Base-by-base conservation (phyloP, 2,329 filamentous ascomycete species). In the Orbilia brochopaga region DNA sequence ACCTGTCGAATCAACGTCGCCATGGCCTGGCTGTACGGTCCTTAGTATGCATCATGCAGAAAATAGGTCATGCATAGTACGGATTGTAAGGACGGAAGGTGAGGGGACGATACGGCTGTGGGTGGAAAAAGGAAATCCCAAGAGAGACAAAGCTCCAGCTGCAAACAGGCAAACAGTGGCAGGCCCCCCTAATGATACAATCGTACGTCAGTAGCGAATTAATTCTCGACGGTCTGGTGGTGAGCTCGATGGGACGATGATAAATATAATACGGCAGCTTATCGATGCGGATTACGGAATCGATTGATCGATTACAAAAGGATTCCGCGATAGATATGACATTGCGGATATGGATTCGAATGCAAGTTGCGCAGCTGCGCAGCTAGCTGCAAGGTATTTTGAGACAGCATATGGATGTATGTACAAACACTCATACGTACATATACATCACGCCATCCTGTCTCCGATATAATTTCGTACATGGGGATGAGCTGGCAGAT, bases 381-480 rank as follows among this genome's bases (percentile, higher is more conserved):
- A 5, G 6, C 7, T 13, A 7, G 32, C 37, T 15, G 37, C 37
- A 42, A 17, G 37, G 11, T 17, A 42, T 42, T 48, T 48, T 48
- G 44, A 48, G 44, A 48, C 44, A 21, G 57, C 57, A 27, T 61
- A 61, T 52, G 17, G 32, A 48, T 30, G 21, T 53, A 30, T 51
- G 50, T 42, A 52, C 53, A 53, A 63, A 27, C 58, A 63, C 62
- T n/a, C n/a, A n/a, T n/a, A 52, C 24, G 57, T 69, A 70, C 56
- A 66, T 52, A 61, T 56, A 52, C 54, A 70, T 70, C 66, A 70
- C 66, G 66, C 66, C 66, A 70, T 70, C 52, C 42, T 59, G 21
- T 27, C 63, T 52, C 59, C 58, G 60, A 63, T 63, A 59, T 53
- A 40, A 19, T 53, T 64, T 53, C 46, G 44, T 54, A 64, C 66